A percentile compares a stretch with the other conserved stretches of the same genome.
Evolutionary conservation across 2,329 filamentous ascomycete genomes (phyloP).

Genomic region (Neobulgaria alba): DNA sequence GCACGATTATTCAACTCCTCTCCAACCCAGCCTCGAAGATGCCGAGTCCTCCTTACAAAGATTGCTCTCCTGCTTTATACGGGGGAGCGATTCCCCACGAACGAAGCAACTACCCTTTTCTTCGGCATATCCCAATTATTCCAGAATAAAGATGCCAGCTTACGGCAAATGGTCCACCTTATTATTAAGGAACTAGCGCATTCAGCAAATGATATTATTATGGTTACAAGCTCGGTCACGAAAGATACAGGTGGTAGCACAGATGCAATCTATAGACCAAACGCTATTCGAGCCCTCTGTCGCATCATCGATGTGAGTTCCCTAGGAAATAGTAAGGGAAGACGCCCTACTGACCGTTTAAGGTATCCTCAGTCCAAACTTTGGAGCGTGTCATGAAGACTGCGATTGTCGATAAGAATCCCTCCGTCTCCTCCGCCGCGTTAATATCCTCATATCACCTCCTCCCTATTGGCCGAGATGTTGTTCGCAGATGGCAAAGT

Average conservation of each 20-base stretch:
- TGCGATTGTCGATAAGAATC: constrained; percentile 97
- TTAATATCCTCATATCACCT: constrained; percentile 97
- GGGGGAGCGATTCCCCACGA: constrained; percentile 91
- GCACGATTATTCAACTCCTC: constrained; percentile 97
- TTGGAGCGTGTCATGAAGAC: constrained; percentile 99
- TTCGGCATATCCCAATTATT: constrained; percentile 99
- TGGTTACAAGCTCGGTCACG: constrained; percentile 99
- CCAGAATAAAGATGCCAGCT: constrained; percentile 96
- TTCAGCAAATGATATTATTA: constrained; percentile 97
- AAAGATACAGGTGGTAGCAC: constrained; percentile 96
- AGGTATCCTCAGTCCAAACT: constrained; percentile 91
- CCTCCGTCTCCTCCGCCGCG: constrained; percentile 91
- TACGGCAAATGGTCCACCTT: constrained; percentile 98
- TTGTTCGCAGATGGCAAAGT: constrained; percentile 95
- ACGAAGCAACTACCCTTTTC: constrained; percentile 96
- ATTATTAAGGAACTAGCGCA: constrained; percentile 95
- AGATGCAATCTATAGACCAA: constrained; percentile 87
- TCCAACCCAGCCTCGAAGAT: constrained; percentile 93
- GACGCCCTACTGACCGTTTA: constrained; percentile 22
- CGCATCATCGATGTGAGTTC: constrained; percentile 84
- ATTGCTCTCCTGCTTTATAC: constrained; percentile 94
- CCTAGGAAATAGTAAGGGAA: constrained; percentile 1
- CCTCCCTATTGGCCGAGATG: constrained; percentile 88
- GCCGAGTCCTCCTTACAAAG: constrained; percentile 94
- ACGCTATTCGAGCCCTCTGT: constrained; percentile 91